Base-by-base conservation (phyloP, 345 rosid genomes). In the Populus nigra region DNA sequence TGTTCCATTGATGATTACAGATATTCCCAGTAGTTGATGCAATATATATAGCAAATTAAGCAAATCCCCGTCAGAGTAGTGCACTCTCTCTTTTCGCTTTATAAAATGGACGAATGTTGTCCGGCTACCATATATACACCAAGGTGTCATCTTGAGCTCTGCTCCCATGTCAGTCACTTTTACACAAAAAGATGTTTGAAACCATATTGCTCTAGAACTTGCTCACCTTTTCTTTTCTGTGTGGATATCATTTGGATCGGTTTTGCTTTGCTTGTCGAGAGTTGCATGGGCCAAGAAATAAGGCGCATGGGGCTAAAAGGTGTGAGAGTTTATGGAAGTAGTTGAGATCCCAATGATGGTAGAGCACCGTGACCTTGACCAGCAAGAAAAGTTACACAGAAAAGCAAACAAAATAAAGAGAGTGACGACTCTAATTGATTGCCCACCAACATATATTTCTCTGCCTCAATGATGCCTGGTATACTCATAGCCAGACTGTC, bases 331-430 rank as follows among this genome's bases (percentile, higher is more conserved):
- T 39, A 27, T 79, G 79, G 76, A 70, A 68, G 76, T 80, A 65
- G 85, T 76, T 81, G 86, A 84, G 79, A 78, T 74, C 78, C 77
- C 85, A 82, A 84, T 87, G 82, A 84, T 84, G 84, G 65, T 72
- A 49, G 81, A 33, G 77, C 79, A 71, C 76, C 66, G 65, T 27
- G 76, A 69, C 72, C 81, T 85, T 79, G 85, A 81, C 86, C 79
- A 33, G 71, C 69, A 71, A 70, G 38, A 43, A 82, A 70, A 68
- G 69, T 8, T 41, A 25, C 59, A 5, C 25, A 25, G 55, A 71
- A 39, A 25, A 38, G 50, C 71, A 68, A 75, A 72, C 3, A 79
- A 74, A 74, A 25, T 39, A 73, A 70, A 77, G 77, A 63, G 39
- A 59, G 45, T 13, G 59, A 67, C 33, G 35, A 36, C 15, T 25